Evolutionary conservation across 2,329 filamentous ascomycete genomes (phyloP).

Genomic region (Ceratocystis smalleyi): DNA sequence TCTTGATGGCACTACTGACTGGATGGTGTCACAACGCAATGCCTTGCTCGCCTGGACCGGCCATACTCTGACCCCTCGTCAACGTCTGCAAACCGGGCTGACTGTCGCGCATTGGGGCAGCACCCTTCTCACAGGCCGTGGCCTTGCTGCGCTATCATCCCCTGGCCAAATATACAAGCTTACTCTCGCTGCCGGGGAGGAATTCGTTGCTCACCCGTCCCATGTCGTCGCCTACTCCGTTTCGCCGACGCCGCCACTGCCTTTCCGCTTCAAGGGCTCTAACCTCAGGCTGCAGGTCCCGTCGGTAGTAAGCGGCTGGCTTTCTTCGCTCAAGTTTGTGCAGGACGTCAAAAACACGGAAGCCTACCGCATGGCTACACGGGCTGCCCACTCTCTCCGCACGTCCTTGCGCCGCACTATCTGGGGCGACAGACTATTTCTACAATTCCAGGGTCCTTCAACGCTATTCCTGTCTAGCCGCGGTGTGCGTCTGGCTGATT

Average conservation of each 20-base stretch:
- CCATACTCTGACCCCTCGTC: slow-evolving; percentile 61
- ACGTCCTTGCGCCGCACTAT: slow-evolving; percentile 69
- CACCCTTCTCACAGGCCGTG: slow-evolving; percentile 74
- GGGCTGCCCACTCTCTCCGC: slow-evolving; percentile 51
- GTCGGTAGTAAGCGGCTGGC: slow-evolving; percentile 40
- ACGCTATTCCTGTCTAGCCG: slow-evolving; percentile 80
- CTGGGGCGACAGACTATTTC: slow-evolving; percentile 85
- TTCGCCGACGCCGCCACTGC: slow-evolving; percentile 54
- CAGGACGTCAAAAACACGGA: slow-evolving; percentile 53
- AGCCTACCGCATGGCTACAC: slow-evolving; percentile 54
- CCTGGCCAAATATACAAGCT: slow-evolving; percentile 84
- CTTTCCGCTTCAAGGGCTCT: slow-evolving; percentile 72
- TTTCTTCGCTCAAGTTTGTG: slow-evolving; percentile 60
- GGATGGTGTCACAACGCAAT: slow-evolving; percentile 78
- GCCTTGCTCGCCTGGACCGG: slow-evolving; percentile 95
- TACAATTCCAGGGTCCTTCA: slow-evolving; percentile 74
- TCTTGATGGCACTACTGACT: slow-evolving; percentile 86
- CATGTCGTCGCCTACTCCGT: slow-evolving; percentile 85
- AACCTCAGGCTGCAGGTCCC: slow-evolving; percentile 65
- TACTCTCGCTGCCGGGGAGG: slow-evolving; percentile 63
- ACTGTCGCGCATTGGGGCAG: slow-evolving; percentile 82
- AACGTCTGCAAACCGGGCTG: slow-evolving; percentile 58
- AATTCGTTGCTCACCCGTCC: slow-evolving; percentile 80
- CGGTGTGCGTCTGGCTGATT: slow-evolving; percentile 62
- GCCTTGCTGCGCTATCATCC: slow-evolving; percentile 68